Base-by-base conservation (phyloP, 176 grass and related monocot species). In the Metroxylon sagu region DNA sequence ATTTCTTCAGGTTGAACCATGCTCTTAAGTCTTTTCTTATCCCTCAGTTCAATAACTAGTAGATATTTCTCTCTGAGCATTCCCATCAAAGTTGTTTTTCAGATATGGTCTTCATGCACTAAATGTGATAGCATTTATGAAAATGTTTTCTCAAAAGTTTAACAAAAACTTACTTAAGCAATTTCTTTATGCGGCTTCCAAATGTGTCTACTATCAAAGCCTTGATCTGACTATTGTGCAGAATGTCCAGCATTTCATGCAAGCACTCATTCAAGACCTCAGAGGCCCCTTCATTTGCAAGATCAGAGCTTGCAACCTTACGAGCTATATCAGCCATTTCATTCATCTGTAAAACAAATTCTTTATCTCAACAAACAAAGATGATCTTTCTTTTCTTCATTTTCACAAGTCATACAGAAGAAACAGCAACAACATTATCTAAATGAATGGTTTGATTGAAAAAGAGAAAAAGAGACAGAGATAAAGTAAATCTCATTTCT, bases 181-280 rank as follows among this genome's bases (percentile, higher is more conserved):
- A 68, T 4, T 68, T 56, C 52, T 74, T 74, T 61, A 80, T 68
- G 15, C 56, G 63, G 55, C n/a, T 29, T 49, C 77, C 77, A 62
- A 80, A 80, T 49, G 77, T 80, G 63, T 80, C 77, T 14, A 80
- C 68, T 50, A 80, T 63, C 61, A 80, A 80, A 67, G 53, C 77
- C 54, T 80, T 80, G 54, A 74, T 53, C 19, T 80, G 39, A 12
- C 65, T 74, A 27, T 68, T 35, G 62, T 61, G 60, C 53, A 80
- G 60, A 27, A 80, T 68, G 29, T 73, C 56, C 49, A 73, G 52
- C 28, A 80, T 67, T 50, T 74, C 61, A 43, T 53, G 55, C 18
- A 80, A 53, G 18, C 63, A 73, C 19, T 26, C 15, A 55, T 57
- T 50, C 19, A 80, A 29, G 55, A 39, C 23, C 62, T 55, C 19